Evolutionary conservation across 2,329 filamentous ascomycete genomes (phyloP), one percentile per base, ranked within the genome.

Genomic region (Exserohilum turcica): DNA sequence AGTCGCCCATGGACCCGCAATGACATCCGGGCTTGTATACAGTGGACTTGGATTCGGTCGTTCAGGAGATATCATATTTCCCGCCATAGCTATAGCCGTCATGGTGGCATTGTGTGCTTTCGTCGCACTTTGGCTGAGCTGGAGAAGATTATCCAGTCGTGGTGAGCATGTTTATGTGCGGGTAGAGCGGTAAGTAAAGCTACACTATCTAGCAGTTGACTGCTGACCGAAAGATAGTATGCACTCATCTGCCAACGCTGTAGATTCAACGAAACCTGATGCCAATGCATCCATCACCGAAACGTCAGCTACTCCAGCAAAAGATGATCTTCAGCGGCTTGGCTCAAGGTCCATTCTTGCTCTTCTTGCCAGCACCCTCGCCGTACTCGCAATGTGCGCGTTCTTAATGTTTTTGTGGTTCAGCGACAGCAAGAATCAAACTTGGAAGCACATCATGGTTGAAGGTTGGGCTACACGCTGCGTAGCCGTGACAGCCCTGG

Each of bases 321-420:
- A 38, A 12, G 19, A 38, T 24, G 18, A 38, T 24, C 9, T 24
- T 4, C 18, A 38, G 13, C 36, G 36, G 21, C 36, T 38, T n/a
- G 13, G 36, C 18, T 21, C 18, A 13, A 13, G 10, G 9, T 24
- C 36, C 24, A 5, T 5, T 4, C 36, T 38, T 38, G 36, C 36
- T 24, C 36, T 38, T 24, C 36, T 38, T 21, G 6, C 10, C 3
- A 38, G 36, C 12, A 9, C 18, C 5, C 36, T 38, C 5, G 27
- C 15, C 13, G 15, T 51, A 21, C 35, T 42, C 9, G 28, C 21
- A 19, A 19, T 47, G 13, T 52, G 28, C 24, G 13, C 24, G 5
- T 52, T 51, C 18, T 28, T 55, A 10, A 36, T 35, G 8, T 55
- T 50, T 13, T 15, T 55, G 9, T 55, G 52, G 52, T 47, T 55